Percentiles rank a stretch among this genome's conserved stretches.
phyloP scores from a whole-genome alignment of 331 rosid genomes.

The Pyracantha coccinea region DNA sequence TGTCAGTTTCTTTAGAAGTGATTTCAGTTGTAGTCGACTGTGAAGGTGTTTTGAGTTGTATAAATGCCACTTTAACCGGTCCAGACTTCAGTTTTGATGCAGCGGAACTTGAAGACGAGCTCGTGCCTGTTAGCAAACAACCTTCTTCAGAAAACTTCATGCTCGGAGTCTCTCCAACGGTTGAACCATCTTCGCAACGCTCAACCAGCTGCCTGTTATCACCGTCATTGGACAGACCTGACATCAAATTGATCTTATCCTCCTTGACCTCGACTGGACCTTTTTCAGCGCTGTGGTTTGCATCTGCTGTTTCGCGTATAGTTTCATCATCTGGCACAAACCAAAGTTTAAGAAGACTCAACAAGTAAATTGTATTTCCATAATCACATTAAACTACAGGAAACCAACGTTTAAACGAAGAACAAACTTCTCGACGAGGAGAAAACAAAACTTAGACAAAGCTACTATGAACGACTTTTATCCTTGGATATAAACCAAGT shows the following conservation, averaged over 20 bases:
- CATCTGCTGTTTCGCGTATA: constrained; percentile 15
- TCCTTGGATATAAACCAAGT: neutral
- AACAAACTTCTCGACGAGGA: neutral
- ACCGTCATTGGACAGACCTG: constrained; percentile 5
- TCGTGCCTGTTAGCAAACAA: constrained; percentile 19
- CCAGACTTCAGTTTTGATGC: constrained; percentile 19
- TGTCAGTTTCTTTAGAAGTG: constrained; percentile 24
- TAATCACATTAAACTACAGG: neutral
- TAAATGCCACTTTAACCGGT: constrained; percentile 54
- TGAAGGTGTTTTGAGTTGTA: constrained; percentile 41
- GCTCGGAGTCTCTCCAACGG: constrained; percentile 7
- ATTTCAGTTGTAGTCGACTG: constrained; percentile 5
- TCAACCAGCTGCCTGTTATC: constrained; percentile 8
- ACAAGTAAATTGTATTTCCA: neutral
- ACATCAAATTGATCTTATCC: constrained; percentile 16
- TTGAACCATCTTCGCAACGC: constrained; percentile 16
- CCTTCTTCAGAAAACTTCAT: constrained; percentile 11
- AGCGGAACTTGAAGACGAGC: constrained; percentile 11
- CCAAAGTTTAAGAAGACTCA: neutral
- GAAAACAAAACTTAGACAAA: neutral
- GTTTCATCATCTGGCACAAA: constrained; percentile 29
- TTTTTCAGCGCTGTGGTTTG: constrained; percentile 13
- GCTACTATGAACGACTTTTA: neutral
- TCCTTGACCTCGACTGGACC: constrained; percentile 8
- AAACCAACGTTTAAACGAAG: neutral